These are phyloP conservation scores for Fusarium protoensiforme DNA, from an alignment of 2,329 filamentous ascomycete genomes.

Conservation along the genomic window DNA sequence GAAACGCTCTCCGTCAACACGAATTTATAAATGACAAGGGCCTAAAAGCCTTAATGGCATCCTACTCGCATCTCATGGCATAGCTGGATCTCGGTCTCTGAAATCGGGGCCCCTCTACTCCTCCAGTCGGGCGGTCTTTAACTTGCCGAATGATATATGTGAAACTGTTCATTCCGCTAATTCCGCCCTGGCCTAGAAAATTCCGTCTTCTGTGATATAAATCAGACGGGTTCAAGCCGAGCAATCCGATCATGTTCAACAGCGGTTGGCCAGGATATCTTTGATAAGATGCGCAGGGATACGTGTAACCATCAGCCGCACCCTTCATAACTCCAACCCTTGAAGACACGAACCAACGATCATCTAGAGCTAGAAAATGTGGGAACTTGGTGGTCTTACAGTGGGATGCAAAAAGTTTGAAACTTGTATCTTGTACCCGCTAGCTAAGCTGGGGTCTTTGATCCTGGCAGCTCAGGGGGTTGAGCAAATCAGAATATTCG, in stretches of 20 bases:
- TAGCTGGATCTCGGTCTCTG: neutral
- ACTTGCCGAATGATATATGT: neutral
- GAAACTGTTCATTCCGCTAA: neutral
- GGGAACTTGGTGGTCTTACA: neutral
- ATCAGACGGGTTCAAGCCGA: neutral
- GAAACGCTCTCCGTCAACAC: too few species aligned
- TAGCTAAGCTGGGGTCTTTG: too few species aligned
- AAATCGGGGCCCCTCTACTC: neutral
- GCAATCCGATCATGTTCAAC: neutral
- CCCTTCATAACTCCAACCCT: neutral
- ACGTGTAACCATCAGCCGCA: neutral
- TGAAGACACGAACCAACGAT: neutral
- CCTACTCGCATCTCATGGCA: too few species aligned
- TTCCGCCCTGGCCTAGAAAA: neutral
- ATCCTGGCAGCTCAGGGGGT: too few species aligned
- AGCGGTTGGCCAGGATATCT: neutral
- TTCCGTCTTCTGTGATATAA: neutral
- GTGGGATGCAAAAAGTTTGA: too few species aligned
- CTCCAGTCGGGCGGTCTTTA: neutral
- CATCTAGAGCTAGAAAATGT: neutral
- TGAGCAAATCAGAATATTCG: too few species aligned
- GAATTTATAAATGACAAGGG: too few species aligned
- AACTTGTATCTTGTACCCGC: too few species aligned
- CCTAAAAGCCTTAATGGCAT: too few species aligned
- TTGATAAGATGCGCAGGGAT: neutral